A percentile compares a stretch with the other conserved stretches of the same genome.
Evolutionary conservation across 2,329 filamentous ascomycete species (phyloP).

Genomic region (Epichloe baconii): DNA sequence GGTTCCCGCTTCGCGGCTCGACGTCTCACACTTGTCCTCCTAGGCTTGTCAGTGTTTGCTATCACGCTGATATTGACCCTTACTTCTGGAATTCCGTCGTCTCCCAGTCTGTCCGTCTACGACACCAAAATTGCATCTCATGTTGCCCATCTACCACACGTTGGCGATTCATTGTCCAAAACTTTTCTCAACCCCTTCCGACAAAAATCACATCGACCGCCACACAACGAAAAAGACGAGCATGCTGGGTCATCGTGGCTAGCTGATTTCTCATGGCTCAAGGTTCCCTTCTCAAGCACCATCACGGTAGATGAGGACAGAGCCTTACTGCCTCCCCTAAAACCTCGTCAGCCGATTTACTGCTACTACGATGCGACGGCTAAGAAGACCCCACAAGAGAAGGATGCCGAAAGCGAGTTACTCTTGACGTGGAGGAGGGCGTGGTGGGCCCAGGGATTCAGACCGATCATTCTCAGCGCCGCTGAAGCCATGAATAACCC

Average conservation of each 20-base stretch:
- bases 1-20: conserved; percentile 37
- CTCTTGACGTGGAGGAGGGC: conserved; percentile 81
- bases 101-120: conserved; percentile 35
- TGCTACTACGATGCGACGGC: conserved; percentile 73
- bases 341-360: conserved; percentile 61
- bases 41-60: conserved; percentile 38
- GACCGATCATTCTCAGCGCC: conserved; percentile 65
- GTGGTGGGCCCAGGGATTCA: conserved; percentile 93
- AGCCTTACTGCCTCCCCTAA: conserved; percentile 67
- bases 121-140: conserved; percentile 37
- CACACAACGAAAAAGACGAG: conserved; percentile 65
- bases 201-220: conserved; percentile 56
- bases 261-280: conserved; percentile 79
- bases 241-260: conserved; percentile 74
- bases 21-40: conserved; percentile 38
- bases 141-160: conserved; percentile 9
- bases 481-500: conserved; percentile 76
- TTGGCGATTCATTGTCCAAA: conserved; percentile 28
- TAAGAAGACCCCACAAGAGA: conserved; percentile 47
- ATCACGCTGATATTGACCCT: conserved; percentile 41
- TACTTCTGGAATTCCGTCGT: conserved; percentile 32
- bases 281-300: conserved; percentile 68
- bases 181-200: conserved; percentile 50
- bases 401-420: conserved; percentile 63
- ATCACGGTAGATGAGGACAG: conserved; percentile 71